phyloP scores from a whole-genome alignment of 2,329 filamentous ascomycete genomes.

The Xylaria sp. region DNA sequence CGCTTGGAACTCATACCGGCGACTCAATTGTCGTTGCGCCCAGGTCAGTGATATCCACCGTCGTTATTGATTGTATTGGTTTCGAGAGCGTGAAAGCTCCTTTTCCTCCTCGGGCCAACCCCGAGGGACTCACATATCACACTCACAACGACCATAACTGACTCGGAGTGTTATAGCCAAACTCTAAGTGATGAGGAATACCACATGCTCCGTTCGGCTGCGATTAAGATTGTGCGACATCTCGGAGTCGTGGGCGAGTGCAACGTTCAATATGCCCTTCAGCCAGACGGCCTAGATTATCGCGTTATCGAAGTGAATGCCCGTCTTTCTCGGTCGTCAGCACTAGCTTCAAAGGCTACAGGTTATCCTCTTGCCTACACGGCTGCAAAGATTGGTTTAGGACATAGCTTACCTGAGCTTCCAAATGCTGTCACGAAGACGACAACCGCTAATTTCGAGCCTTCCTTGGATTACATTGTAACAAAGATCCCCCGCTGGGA shows the following conservation, averaged over 20 bases:
- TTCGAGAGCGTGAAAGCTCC: neutral
- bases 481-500: conserved; percentile 99
- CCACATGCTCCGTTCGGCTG: conserved; percentile 96
- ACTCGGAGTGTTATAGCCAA: conserved; percentile 63
- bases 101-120: neutral
- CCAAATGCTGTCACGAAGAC: conserved; percentile 99
- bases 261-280: conserved; percentile 96
- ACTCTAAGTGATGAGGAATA: conserved; percentile 98
- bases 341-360: conserved; percentile 95
- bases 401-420: conserved; percentile 91
- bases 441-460: conserved; percentile 98
- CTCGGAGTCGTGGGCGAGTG: conserved; percentile 97
- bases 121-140: neutral
- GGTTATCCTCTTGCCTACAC: conserved; percentile 97
- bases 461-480: conserved; percentile 95
- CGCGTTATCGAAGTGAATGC: conserved; percentile 99
- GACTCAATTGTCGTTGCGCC: conserved; percentile 98
- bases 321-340: conserved; percentile 95
- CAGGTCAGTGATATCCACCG: neutral
- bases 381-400: conserved; percentile 96
- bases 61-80: neutral
- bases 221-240: conserved; percentile 98
- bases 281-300: conserved; percentile 96
- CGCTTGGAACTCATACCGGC: conserved; percentile 95
- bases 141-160: neutral